These are phyloP conservation scores for Quercus phellos DNA, from an alignment of 331 rosid species.

Conservation along the genomic window DNA sequence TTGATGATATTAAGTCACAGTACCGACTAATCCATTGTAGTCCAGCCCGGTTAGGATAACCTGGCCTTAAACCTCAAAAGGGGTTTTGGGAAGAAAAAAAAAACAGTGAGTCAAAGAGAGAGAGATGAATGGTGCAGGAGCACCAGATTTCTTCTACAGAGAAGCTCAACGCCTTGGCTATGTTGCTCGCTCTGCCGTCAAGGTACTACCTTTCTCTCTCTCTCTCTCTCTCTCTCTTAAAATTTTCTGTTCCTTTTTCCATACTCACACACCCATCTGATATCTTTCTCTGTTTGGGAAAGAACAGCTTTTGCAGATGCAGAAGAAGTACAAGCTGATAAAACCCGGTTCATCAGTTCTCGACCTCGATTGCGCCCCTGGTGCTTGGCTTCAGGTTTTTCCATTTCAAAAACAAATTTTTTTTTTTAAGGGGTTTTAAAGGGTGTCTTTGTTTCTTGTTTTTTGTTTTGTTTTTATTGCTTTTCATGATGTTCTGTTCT, in stretches of 20 bases:
- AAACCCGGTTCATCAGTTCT: slow-evolving; percentile 60
- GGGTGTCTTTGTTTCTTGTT: not conserved
- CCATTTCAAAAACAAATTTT: not conserved
- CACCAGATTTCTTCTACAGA: slow-evolving; percentile 86
- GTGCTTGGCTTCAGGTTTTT: slow-evolving; percentile 86
- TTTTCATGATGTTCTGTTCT: not conserved
- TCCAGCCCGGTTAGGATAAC: slow-evolving; percentile 6
- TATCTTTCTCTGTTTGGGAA: not conserved
- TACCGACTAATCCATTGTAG: no score
- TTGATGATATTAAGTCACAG: no score
- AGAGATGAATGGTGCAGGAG: slow-evolving; percentile 56
- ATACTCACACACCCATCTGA: not conserved
- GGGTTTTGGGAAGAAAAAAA: not conserved
- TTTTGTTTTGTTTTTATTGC: not conserved
- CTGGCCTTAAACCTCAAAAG: not conserved
- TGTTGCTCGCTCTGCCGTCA: slow-evolving; percentile 92
- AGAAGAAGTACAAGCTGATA: slow-evolving; percentile 62
- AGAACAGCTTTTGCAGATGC: slow-evolving; percentile 67
- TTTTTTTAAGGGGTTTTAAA: not conserved
- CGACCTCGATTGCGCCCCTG: slow-evolving; percentile 95
- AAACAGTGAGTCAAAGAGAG: not conserved
- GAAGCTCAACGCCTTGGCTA: slow-evolving; percentile 95
- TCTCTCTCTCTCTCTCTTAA: not conserved
- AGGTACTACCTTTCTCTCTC: slow-evolving; percentile 24
- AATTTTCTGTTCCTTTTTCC: not conserved